Conservation (phyloP, 2,329 filamentous ascomycete species). For the Penicillium vulpinum region DNA sequence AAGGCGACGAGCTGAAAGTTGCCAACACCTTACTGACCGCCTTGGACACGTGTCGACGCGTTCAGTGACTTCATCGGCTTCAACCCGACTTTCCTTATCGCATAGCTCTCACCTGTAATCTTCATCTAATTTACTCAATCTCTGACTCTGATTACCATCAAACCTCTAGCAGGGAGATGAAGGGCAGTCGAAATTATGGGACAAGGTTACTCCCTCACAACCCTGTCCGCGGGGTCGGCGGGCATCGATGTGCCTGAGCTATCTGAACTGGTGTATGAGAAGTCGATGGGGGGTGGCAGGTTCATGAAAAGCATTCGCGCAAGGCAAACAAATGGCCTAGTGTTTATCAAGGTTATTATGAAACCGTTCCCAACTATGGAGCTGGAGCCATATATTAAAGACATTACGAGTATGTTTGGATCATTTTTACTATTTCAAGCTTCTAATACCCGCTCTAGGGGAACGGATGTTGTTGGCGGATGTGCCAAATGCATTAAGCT, state of each 20-base stretch:
- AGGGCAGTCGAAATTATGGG: slow-evolving; percentile 65
- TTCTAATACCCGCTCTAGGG: slow-evolving; percentile 49
- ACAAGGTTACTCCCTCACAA: slow-evolving; percentile 92
- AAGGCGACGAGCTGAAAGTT: neutral
- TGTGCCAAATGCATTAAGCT: slow-evolving; percentile 86
- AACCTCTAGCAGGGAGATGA: slow-evolving; percentile 30
- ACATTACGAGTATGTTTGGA: slow-evolving; percentile 66
- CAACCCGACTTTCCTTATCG: slow-evolving; percentile 6
- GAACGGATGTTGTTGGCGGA: slow-evolving; percentile 77
- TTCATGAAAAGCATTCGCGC: slow-evolving; percentile 98
- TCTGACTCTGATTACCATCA: neutral
- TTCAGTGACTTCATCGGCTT: slow-evolving; percentile 24
- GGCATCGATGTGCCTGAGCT: slow-evolving; percentile 94
- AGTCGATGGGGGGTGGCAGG: slow-evolving; percentile 82
- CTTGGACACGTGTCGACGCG: slow-evolving; percentile 23
- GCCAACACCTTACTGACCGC: slow-evolving; percentile 18
- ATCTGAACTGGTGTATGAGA: slow-evolving; percentile 86
- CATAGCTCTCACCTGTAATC: neutral
- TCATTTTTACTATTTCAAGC: neutral
- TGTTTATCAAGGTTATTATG: slow-evolving; percentile 90
- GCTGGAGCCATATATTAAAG: slow-evolving; percentile 74
- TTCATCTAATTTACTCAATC: neutral
- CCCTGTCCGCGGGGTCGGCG: slow-evolving; percentile 85
- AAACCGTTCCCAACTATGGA: slow-evolving; percentile 85
- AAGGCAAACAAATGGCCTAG: slow-evolving; percentile 83